These are phyloP conservation scores for Quercus gilva DNA, from an alignment of 306 rosid genomes.

Conservation along the genomic window DNA sequence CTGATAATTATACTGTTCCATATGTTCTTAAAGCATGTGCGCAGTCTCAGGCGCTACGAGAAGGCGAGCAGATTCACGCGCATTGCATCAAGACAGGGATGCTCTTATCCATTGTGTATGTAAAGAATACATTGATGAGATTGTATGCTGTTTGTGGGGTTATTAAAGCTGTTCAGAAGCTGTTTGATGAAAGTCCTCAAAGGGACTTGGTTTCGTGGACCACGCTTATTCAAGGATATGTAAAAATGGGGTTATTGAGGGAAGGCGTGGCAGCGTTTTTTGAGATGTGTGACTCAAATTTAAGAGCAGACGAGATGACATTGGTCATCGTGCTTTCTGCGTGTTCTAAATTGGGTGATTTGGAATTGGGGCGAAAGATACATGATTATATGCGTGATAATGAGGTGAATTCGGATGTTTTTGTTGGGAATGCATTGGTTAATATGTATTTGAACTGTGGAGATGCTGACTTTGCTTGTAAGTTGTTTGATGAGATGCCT, in stretches of 20 bases:
- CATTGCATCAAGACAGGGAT: constrained; percentile 26
- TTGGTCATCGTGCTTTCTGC: constrained; percentile 42
- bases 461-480: constrained; percentile 9
- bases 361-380: constrained; percentile 35
- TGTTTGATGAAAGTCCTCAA: constrained; percentile 34
- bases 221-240: constrained; percentile 39
- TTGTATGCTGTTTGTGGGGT: constrained; percentile 33
- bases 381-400: constrained; percentile 19
- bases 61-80: constrained; percentile 40
- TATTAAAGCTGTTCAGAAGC: constrained; percentile 5
- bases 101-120: constrained; percentile 30
- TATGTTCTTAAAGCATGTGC: constrained; percentile 38
- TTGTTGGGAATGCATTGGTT: constrained; percentile 39
- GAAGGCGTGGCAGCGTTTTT: constrained; percentile 30
- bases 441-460: constrained; percentile 42
- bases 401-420: constrained; percentile 26
- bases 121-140: constrained; percentile 39
- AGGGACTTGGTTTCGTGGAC: constrained; percentile 44
- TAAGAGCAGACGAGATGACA: constrained; percentile 35
- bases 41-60: constrained; percentile 16
- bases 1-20: constrained; percentile 36
- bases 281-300: constrained; percentile 25
- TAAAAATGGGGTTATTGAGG: constrained; percentile 18
- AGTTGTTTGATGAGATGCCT: constrained; percentile 30
- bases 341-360: constrained; percentile 37